phyloP scores from a whole-genome alignment of 805 yeast species.

The Pichia nakasei region DNA sequence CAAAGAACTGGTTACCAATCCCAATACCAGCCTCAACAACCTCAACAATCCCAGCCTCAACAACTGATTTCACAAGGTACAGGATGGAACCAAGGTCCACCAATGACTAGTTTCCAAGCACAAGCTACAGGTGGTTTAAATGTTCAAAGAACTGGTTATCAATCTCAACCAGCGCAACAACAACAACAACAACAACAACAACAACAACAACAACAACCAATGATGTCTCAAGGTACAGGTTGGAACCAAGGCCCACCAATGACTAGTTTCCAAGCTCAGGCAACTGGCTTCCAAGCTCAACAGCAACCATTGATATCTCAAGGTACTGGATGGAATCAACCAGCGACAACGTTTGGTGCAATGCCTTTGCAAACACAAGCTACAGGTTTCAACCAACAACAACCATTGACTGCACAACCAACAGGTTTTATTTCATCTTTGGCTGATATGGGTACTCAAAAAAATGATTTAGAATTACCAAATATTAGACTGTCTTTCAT shows the following conservation, averaged over 20 bases:
- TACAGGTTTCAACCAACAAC: constrained; percentile 30
- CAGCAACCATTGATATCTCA: constrained; percentile 25
- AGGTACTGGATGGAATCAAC: constrained; percentile 32
- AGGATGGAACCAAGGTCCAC: constrained; percentile 26
- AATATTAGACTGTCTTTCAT: constrained; percentile 74
- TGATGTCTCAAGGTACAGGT: constrained; percentile 33
- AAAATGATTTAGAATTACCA: constrained; percentile 58
- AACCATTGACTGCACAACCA: constrained; percentile 31
- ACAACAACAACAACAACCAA: constrained; percentile 12
- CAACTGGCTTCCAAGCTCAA: constrained; percentile 28
- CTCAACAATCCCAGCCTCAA: constrained; percentile 1
- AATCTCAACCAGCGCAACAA: constrained; percentile 6
- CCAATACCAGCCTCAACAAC: constrained; percentile 28
- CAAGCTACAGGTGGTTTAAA: constrained; percentile 12
- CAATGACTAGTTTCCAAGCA: constrained; percentile 20
- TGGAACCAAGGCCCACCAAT: constrained; percentile 17
- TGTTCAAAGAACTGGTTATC: constrained; percentile 9
- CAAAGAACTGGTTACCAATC: constrained; percentile 9
- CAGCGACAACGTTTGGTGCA: constrained; percentile 31
- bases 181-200: constrained; percentile 9
- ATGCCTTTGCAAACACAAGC: constrained; percentile 29
- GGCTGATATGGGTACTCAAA: constrained; percentile 17
- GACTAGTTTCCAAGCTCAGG: constrained; percentile 14
- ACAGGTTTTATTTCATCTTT: constrained; percentile 37
- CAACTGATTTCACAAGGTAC: constrained; percentile 28